These are phyloP conservation scores for Penicillium flavigenum DNA, from an alignment of 495 filamentous ascomycete species.

Conservation along the genomic window DNA sequence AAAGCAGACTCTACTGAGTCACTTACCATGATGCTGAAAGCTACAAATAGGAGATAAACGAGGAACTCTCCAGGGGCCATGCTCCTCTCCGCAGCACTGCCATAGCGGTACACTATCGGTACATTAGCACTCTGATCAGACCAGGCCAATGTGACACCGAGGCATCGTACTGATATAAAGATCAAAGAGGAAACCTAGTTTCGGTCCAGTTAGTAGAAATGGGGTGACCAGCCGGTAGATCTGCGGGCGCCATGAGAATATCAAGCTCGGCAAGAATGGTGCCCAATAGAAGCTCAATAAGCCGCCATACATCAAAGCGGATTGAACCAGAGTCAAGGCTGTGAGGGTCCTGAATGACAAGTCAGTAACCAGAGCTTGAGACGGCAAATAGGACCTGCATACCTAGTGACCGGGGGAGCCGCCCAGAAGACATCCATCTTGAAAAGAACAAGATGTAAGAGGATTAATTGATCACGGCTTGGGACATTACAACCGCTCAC, in stretches of 20 bases:
- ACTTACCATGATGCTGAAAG: slow-evolving; percentile 62
- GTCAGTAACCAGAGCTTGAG: slow-evolving; percentile 20
- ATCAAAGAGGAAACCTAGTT: slow-evolving; percentile 71
- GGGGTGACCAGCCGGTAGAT: slow-evolving; percentile 67
- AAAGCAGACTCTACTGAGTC: slow-evolving; percentile 19
- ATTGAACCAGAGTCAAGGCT: slow-evolving; percentile 63
- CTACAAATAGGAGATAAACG: slow-evolving; percentile 63
- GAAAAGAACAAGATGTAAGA: slow-evolving; percentile 7
- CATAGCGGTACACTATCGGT: slow-evolving; percentile 62
- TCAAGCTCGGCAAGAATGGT: slow-evolving; percentile 53
- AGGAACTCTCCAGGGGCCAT: slow-evolving; percentile 70
- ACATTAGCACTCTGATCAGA: slow-evolving; percentile 30
- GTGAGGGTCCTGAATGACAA: slow-evolving; percentile 61
- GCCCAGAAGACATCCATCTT: slow-evolving; percentile 67
- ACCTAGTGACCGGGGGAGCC: slow-evolving; percentile 71
- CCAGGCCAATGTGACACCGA: slow-evolving; percentile 17
- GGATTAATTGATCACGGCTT: slow-evolving; percentile 16
- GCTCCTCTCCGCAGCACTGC: slow-evolving; percentile 58
- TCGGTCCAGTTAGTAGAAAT: slow-evolving; percentile 68
- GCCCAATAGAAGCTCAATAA: slow-evolving; percentile 55
- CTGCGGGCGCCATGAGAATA: slow-evolving; percentile 67
- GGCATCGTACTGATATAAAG: slow-evolving; percentile 70
- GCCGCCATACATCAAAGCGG: slow-evolving; percentile 59
- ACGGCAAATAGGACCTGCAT: slow-evolving; percentile 21
- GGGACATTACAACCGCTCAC: slow-evolving; percentile 15